Conservation (phyloP, 768 basidiomycete genomes). For the Trametes cubensis region DNA sequence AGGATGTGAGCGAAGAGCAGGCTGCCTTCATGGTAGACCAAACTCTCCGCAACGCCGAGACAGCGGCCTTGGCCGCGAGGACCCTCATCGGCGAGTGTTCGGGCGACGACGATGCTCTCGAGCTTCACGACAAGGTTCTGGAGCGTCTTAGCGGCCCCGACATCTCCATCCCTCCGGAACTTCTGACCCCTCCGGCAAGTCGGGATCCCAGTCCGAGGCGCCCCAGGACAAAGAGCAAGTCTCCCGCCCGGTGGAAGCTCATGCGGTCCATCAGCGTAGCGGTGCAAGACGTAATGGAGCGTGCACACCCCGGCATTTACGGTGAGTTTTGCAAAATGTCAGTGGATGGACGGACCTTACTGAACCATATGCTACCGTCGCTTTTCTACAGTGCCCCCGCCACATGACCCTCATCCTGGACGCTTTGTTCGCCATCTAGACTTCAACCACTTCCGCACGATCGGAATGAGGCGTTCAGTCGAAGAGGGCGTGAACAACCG, state of each 20-base stretch:
- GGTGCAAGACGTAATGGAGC: slow-evolving; percentile 68
- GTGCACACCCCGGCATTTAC: slow-evolving; percentile 68
- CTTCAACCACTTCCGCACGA: slow-evolving; percentile 97
- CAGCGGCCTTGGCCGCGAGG: slow-evolving; percentile 56
- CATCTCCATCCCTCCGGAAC: slow-evolving; percentile 68
- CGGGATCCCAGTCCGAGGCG: slow-evolving; percentile 84
- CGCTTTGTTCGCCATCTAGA: slow-evolving; percentile 85
- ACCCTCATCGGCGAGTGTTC: slow-evolving; percentile 37
- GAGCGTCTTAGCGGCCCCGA: slow-evolving; percentile 64
- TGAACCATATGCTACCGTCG: background rate
- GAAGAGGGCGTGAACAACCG: slow-evolving; percentile 88
- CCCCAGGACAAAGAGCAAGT: slow-evolving; percentile 73
- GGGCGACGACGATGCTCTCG: slow-evolving; percentile 46
- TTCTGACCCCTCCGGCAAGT: slow-evolving; percentile 78
- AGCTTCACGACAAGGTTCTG: slow-evolving; percentile 63
- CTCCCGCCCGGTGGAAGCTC: slow-evolving; percentile 83
- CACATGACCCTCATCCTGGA: slow-evolving; percentile 72
- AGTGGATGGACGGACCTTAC: slow-evolving; percentile 12
- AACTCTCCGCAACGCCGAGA: slow-evolving; percentile 68
- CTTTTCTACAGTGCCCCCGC: slow-evolving; percentile 56
- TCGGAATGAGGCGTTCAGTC: slow-evolving; percentile 91
- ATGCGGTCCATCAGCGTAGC: slow-evolving; percentile 79
- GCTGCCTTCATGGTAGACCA: slow-evolving; percentile 65
- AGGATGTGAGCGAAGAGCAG: slow-evolving; percentile 49
- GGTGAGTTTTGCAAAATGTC: slow-evolving; percentile 45